Evolutionary conservation across 495 filamentous ascomycete species (phyloP), one percentile per base, ranked within the genome.

Genomic region (Alectoria sarmentosa): DNA sequence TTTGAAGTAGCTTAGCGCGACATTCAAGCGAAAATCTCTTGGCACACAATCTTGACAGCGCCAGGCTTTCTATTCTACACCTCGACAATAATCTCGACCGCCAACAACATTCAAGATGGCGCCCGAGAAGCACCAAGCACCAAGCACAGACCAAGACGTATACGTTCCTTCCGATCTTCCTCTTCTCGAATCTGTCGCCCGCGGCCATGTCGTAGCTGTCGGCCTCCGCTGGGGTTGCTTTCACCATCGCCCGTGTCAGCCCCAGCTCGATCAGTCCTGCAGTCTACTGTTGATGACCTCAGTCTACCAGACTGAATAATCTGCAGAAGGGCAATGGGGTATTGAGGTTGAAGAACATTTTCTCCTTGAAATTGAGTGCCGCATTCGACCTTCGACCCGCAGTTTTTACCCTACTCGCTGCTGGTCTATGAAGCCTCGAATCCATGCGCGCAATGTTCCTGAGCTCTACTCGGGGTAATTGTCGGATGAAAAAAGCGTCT

Each of bases 331-430:
- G 70, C 77, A 73, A 73, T 69, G 80, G 88, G 91, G 89, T 90
- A 75, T 92, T 91, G 88, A 83, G 84, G 84, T 76, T 87, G 86
- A 88, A 90, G 83, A 80, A 72, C 55, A 65, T 80, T 83, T 91
- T 90, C 88, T 87, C 87, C 82, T 88, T 86, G 72, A 92, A 96
- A 92, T 82, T 39, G 64, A 91, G 88, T 88, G 88, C 88, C 86
- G 80, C 80, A 77, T 73, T 78, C 74, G 73, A 71, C 62, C 61
- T 59, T 64, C 59, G 36, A 56, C 62, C 21, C 15, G 30, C 49
- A 67, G 69, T 67, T 64, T 66, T 41, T 60, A 64, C 66, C 69
- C 68, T 62, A 58, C 58, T 70, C 67, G 61, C 66, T 73, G 28
- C 39, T 60, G 28, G 36, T 66, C 57, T 28, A 62, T 48, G 62